Evolutionary conservation across 1,139 yeast genomes (phyloP), one percentile per base, ranked within the genome.

Genomic region (Magnusiomyces tetraspermus): DNA sequence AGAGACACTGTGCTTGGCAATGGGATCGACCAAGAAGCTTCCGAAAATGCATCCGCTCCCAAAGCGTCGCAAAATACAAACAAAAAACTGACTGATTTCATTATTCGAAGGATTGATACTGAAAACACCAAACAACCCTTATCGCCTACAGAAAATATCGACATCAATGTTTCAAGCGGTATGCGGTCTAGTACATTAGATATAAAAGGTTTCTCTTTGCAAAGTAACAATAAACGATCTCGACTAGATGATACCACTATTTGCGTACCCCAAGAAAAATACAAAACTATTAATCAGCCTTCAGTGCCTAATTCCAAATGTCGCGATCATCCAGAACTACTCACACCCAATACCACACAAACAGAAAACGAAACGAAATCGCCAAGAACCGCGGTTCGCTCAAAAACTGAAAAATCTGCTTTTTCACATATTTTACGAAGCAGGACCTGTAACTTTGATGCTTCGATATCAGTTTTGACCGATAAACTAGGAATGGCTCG

Each of bases 371-470:
- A 4, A 4, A 15, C 38, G 4, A 33, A 15, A 15, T 5, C 10
- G 17, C 10, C 5, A 33, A 8, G 38, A 15, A 15, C 38, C n/a
- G 17, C 17, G 4, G 17, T 17, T 4, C 38, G 38, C 4, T 4
- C 5, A 8, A 22, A 24, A 23, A 22, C 17, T n/a, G 23, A 28
- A 3, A 19, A 44, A 22, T n/a, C n/a, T 24, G n/a, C 22, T 2
- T 28, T 3, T 19, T 26, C 47, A n/a, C 26, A 17, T 19, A 28
- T 19, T 19, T 44, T 26, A 21, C 26, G 17, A 24, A 44, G 37
- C 22, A 37, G 55, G 13, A 53, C 55, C 6, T 50, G 49, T 26
- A 53, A 45, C 28, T 47, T 47, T 13, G 51, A 53, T n/a, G 30
- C 50, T 1, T 28, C 53, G n/a, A 48, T 53, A 17, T 6, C 21